Evolutionary conservation across 23 red algal genomes (phyloP), one percentile per base, ranked within the genome.

Genomic region (Gracilariopsis chorda): DNA sequence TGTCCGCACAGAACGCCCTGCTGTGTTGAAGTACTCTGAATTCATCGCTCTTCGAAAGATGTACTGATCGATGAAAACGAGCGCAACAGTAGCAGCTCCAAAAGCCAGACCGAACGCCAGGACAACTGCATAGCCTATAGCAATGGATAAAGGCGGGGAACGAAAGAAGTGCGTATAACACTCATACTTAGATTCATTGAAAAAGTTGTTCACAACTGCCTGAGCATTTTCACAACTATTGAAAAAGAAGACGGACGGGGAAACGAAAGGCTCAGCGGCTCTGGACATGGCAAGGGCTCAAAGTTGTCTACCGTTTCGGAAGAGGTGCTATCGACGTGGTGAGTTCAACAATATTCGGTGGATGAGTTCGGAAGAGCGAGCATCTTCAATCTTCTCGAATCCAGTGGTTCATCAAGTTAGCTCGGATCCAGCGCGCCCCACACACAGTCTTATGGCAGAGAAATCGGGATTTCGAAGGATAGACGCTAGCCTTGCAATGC

Each of bases 21-120:
- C 94, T 7, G 94, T 96, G 83, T 96, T 96, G 62, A 96, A 96
- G 73, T 92, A 92, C 83, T 96, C 94, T 0, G 86, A 91, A 46
- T 79, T 95, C 76, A 83, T 91, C n/a, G 72, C 69, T 17, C 82
- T 80, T 9, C 80, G 52, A 36, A 88, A 84, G 27, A 95, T 41
- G 85, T 95, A 83, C 21, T 90, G 86, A 51, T 95, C 92, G 1
- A 84, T 44, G 58, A 70, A 86, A 64, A 95, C 92, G 23, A 95
- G 83, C 27, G 68, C 68, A 33, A 95, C 92, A 21, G 92, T 95
- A 29, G 62, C 77, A 40, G 84, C 45, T 25, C 92, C 92, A 45
- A 95, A 95, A 14, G 78, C 47, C 34, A 95, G 51, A 51, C 92
- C 92, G 23, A 95, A 82, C 32, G 82, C 92, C 34, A 95, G 80